Evolutionary conservation across 2,329 filamentous ascomycete genomes (phyloP), one percentile per base, ranked within the genome.

Genomic region (Orbilia oligospora): DNA sequence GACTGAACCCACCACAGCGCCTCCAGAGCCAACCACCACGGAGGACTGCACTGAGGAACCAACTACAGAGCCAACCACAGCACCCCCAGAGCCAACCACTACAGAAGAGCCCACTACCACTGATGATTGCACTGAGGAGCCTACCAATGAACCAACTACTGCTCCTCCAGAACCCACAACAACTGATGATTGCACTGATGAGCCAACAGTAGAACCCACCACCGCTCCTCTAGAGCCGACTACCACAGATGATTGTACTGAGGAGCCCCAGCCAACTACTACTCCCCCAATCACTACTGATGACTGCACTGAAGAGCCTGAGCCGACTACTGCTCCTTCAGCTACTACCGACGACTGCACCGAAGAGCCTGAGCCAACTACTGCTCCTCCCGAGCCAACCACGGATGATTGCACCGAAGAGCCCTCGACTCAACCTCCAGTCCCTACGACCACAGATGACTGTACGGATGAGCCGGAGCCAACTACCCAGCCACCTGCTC

Each of bases 341-440:
- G 20, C 66, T 38, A 71, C 56, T 27, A 64, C 68, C 18, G 46
- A 55, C 12, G 68, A 61, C 36, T 69, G 65, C 22, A 69, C 65
- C 20, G 66, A 70, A 24, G 65, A 69, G 36, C 65, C 49, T 0
- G 65, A 48, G 27, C 51, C 71, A 14, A 75, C 64, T 3, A 68
- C 71, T 22, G 27, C 49, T 8, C 56, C 73, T 53, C 33, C 33
- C 5, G 24, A 63, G 16, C 65, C 72, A 61, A 66, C 55, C n/a
- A 71, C 66, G 16, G 72, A 77, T 55, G 72, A 77, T 55, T 77
- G 72, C 55, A 76, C 44, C 20, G 72, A 77, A 8, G 72, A 77
- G 22, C 72, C 72, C 38, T 53, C 58, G 20, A 63, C 30, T 36
- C 55, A 30, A n/a, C 65, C 44, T 36, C 65, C 65, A 38, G 20